phyloP scores from a whole-genome alignment of 371 early-diverging fungal genomes.

The Mortierella sp. region DNA sequence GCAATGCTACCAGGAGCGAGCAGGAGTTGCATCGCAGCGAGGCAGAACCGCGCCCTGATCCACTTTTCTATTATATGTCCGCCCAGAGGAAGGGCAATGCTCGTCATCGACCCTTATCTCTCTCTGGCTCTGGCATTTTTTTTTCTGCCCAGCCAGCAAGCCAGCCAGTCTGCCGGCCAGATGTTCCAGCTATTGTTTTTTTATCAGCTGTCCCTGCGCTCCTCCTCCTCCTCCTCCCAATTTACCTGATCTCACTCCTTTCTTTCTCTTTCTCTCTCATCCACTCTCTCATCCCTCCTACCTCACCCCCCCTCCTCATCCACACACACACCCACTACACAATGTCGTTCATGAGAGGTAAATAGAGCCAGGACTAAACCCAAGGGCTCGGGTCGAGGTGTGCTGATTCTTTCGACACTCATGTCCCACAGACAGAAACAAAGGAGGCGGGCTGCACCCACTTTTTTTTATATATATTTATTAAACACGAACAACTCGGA shows the following conservation, averaged over 20 bases:
- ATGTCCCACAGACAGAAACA: conserved; percentile 1
- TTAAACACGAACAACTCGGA: neutral
- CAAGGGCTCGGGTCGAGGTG: too few species aligned
- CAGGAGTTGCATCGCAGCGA: too few species aligned
- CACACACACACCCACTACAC: too few species aligned
- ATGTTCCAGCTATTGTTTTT: neutral
- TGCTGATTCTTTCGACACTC: too few species aligned
- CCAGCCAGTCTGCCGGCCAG: too few species aligned
- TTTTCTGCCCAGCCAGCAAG: too few species aligned
- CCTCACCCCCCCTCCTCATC: neutral
- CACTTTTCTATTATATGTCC: too few species aligned
- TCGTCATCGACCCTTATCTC: too few species aligned
- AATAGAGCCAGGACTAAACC: neutral
- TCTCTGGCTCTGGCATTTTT: too few species aligned
- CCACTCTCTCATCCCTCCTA: neutral
- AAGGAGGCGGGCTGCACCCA: neutral
- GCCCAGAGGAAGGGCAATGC: too few species aligned
- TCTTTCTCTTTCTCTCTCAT: neutral
- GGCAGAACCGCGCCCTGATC: too few species aligned
- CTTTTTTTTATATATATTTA: neutral
- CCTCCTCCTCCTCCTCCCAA: neutral
- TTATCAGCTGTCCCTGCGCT: neutral
- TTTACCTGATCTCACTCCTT: neutral
- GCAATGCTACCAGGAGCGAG: too few species aligned
- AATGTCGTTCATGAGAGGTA: conserved; percentile 49